Base-by-base conservation (phyloP, 805 yeast genomes). In the Zygoascus biomembranicola region DNA sequence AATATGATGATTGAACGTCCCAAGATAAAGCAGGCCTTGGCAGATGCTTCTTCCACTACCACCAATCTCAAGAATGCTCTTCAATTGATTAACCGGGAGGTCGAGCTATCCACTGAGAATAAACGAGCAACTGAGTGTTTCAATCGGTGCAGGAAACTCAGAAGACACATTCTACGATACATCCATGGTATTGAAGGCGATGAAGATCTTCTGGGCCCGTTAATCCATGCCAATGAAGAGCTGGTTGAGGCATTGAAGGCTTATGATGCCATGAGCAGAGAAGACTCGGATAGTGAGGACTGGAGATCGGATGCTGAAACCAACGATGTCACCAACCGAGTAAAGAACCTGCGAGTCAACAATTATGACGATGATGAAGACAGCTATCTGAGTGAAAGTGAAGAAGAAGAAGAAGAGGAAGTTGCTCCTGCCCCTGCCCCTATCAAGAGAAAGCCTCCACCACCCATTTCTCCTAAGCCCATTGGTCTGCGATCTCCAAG, bases 171-270 rank as follows among this genome's bases (percentile, higher is more conserved):
- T 14, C 73, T 94, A 58, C 73, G 89, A 57, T 90, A 90, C 66
- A 75, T 94, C 59, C 98, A 94, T 69, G 75, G 80, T 50, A 88
- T 90, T 43, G 85, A 87, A 44, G 23, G 23, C n/a, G 82, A 82
- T 55, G 97, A 90, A 58, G 96, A 88, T 63, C 85, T 82, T 57
- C 70, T 94, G 57, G 98, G 97, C n/a, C 78, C 88, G 45, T 75
- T 94, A 57, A 80, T 94, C 54, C 84, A 81, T 61, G 95, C 97
- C 46, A 94, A 94, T 66, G 99, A 94, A 62, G 90, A 88, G 66
- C 76, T 94, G 56, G 95, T 94, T 6, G 72, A 73, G 3, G 84
- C 90, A 0, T 76, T 94, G 61, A 80, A 81, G 60, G 69, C 73
- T 51, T 90, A 81, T 66, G 96, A 90, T 55, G 76, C 77, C 48